Conservation (phyloP, 2,329 filamentous ascomycete genomes). For the Pseudocercospora fijiensis region DNA sequence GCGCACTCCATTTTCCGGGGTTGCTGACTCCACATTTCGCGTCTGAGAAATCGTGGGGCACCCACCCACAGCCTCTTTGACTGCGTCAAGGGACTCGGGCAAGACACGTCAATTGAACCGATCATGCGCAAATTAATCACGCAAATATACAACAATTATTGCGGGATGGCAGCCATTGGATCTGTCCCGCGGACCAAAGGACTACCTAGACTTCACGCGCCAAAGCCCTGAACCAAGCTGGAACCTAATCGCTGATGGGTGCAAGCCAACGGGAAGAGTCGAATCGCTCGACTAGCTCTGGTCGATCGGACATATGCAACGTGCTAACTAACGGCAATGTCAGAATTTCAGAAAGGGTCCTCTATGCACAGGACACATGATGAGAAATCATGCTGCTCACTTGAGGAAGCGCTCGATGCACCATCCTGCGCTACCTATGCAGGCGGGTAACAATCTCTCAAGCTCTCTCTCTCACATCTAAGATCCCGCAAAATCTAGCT, state of each 20-base stretch:
- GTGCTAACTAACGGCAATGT: neutral
- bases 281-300: neutral
- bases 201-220: neutral
- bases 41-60: neutral
- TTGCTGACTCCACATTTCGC: constrained; percentile 5
- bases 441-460: neutral
- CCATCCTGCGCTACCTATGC: neutral
- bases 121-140: neutral
- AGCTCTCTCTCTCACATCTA: neutral
- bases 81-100: neutral
- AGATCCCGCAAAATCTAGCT: neutral
- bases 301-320: neutral
- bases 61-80: neutral
- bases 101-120: constrained; percentile 2
- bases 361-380: neutral
- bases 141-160: neutral
- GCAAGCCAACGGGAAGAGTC: neutral
- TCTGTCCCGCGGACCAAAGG: constrained; percentile 2
- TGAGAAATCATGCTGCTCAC: neutral
- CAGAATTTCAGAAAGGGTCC: neutral
- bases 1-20: neutral
- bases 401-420: neutral
- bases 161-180: neutral
- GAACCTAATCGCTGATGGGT: neutral
- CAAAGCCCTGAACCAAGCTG: constrained; percentile 6